Conservation (phyloP, 176 grass and related monocot species). For the Oryza rufipogon region DNA sequence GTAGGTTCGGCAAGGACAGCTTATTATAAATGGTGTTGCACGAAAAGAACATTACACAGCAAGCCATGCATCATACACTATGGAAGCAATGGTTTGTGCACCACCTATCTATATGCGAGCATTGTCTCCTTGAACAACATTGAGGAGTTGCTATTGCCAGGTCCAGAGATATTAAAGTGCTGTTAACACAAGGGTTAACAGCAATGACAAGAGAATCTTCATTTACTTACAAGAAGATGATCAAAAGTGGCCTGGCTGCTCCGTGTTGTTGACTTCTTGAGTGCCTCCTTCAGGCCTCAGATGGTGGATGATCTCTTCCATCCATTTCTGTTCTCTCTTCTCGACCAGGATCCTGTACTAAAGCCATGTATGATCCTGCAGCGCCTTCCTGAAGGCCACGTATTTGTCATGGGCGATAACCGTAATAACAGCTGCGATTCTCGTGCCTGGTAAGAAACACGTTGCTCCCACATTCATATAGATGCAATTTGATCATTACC, state of each 20-base stretch:
- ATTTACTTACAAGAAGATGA: constrained; percentile 40
- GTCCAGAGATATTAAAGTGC: constrained; percentile 51
- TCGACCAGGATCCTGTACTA: constrained; percentile 18
- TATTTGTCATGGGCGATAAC: constrained; percentile 61
- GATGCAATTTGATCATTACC: too few relatives aligned
- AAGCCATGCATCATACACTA: constrained; percentile 34
- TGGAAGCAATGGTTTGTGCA: constrained; percentile 63
- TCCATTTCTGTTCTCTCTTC: constrained; percentile 9
- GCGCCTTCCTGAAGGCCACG: constrained; percentile 59
- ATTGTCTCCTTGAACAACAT: constrained; percentile 69
- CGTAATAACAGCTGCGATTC: constrained; percentile 60
- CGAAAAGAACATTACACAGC: constrained; percentile 43
- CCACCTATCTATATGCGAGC: constrained; percentile 40
- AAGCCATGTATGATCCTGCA: constrained; percentile 36
- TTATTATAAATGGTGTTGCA: constrained; percentile 55
- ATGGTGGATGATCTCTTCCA: constrained; percentile 60
- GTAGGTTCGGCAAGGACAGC: constrained; percentile 52
- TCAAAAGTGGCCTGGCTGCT: constrained; percentile 63
- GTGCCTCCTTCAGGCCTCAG: constrained; percentile 49
- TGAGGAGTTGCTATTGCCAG: constrained; percentile 69
- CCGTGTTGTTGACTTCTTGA: constrained; percentile 69
- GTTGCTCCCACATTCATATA: not conserved
- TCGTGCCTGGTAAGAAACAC: constrained; percentile 54
- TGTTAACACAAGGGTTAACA: constrained; percentile 50
- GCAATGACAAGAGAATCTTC: constrained; percentile 29